Conservation (phyloP, 768 basidiomycete genomes). For the Boletus tylopilopsis region DNA sequence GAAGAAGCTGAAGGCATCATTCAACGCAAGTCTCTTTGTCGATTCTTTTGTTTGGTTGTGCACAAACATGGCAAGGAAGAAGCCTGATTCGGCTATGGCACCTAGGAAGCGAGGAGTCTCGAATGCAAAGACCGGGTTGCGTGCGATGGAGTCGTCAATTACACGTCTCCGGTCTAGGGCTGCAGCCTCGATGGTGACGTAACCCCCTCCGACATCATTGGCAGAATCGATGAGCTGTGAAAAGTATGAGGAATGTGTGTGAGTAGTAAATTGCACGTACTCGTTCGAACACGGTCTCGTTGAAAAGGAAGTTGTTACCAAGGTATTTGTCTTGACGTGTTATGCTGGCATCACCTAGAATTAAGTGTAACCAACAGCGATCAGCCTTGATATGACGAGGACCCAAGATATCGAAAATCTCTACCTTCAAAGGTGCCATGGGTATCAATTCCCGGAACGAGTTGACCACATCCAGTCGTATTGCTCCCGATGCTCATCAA, state of each 20-base stretch:
- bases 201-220: slow-evolving; percentile 10
- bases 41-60: slow-evolving; percentile 16
- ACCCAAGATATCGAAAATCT: not conserved
- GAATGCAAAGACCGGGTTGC: slow-evolving; percentile 18
- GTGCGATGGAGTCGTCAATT: slow-evolving; percentile 23
- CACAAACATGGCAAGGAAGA: slow-evolving; percentile 16
- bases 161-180: slow-evolving; percentile 13
- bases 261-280: not conserved
- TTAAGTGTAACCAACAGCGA: not conserved
- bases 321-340: not conserved
- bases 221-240: slow-evolving; percentile 13
- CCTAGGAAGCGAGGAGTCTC: slow-evolving; percentile 13
- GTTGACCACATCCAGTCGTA: slow-evolving; percentile 1
- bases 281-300: not conserved
- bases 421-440: slow-evolving; percentile 24
- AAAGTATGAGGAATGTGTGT: not conserved
- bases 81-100: slow-evolving; percentile 14
- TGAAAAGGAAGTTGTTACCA: not conserved
- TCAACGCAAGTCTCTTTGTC: slow-evolving; percentile 8
- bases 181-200: slow-evolving; percentile 17
- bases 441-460: slow-evolving; percentile 14
- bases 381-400: not conserved
- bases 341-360: not conserved
- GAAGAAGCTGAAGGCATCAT: slow-evolving; percentile 17
- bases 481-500: slow-evolving; percentile 24